phyloP scores from a whole-genome alignment of 192 early-diverging fungal species.

The Neocallimastix lanati region DNA sequence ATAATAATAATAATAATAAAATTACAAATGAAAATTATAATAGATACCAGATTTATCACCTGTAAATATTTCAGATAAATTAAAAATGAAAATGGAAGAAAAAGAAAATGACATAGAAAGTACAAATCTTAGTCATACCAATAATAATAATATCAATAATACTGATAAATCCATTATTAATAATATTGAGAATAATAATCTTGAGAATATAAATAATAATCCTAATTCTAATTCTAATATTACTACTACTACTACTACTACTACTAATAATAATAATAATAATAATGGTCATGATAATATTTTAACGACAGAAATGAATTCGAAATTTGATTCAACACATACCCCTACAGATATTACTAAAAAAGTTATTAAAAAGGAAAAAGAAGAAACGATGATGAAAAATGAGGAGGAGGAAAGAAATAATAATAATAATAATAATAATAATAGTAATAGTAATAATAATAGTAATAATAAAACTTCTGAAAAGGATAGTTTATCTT shows the following conservation, averaged over 20 bases:
- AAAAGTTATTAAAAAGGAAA: not conserved
- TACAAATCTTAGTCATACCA: not conserved
- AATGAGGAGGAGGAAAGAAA: no score
- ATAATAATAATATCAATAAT: not conserved
- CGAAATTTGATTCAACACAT: no score
- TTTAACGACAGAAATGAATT: not conserved
- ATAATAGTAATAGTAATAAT: no score
- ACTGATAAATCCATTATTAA: not conserved
- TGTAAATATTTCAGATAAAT: not conserved
- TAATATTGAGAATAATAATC: not conserved
- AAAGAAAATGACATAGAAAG: not conserved
- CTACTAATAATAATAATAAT: no score
- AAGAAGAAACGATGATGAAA: not conserved
- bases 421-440: no score
- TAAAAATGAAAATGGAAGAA: not conserved
- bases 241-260: no score
- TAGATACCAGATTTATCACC: not conserved
- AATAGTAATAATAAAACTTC: not conserved
- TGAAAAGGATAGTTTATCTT: not conserved
- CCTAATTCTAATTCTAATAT: no score
- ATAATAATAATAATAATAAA: no score
- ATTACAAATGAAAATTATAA: no score
- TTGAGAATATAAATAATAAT: no score
- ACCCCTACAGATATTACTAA: not conserved
- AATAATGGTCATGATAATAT: not conserved